phyloP scores from a whole-genome alignment of 306 rosid species.

The Cucumis cinereus region DNA sequence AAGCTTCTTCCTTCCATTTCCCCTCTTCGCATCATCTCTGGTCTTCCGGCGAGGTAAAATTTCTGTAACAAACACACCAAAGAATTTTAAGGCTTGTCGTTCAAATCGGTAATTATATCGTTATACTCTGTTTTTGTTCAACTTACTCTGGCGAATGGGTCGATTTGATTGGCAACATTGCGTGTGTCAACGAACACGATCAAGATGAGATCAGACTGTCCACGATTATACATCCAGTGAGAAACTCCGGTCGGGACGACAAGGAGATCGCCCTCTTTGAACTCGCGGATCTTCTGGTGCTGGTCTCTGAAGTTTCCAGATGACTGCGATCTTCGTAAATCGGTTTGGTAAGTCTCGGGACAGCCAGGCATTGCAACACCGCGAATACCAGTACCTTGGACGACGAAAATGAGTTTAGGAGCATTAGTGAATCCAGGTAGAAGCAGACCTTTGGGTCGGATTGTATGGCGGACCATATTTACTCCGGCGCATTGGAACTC shows the following conservation, averaged over 20 bases:
- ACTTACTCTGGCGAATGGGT: conserved; percentile 15
- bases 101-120: neutral
- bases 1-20: neutral
- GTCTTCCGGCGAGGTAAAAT: conserved; percentile 22
- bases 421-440: conserved; percentile 16
- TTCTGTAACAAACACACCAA: neutral
- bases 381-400: conserved; percentile 16
- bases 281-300: conserved; percentile 17
- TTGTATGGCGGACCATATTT: conserved; percentile 10
- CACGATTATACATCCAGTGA: conserved; percentile 22
- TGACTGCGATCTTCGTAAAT: neutral
- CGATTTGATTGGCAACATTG: conserved; percentile 23
- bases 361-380: conserved; percentile 18
- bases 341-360: conserved; percentile 15
- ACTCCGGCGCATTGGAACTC: conserved; percentile 21
- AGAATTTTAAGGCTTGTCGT: neutral
- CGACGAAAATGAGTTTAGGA: conserved; percentile 14
- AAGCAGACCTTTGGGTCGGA: conserved; percentile 13
- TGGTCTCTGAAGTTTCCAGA: conserved; percentile 6
- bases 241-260: conserved; percentile 17
- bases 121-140: neutral
- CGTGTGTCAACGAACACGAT: conserved; percentile 7
- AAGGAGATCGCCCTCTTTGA: conserved; percentile 15
- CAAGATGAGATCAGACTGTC: conserved; percentile 11
- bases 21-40: neutral